Evolutionary conservation across 768 basidiomycete species (phyloP).

Genomic region (Rhizopogon salebrosus): DNA sequence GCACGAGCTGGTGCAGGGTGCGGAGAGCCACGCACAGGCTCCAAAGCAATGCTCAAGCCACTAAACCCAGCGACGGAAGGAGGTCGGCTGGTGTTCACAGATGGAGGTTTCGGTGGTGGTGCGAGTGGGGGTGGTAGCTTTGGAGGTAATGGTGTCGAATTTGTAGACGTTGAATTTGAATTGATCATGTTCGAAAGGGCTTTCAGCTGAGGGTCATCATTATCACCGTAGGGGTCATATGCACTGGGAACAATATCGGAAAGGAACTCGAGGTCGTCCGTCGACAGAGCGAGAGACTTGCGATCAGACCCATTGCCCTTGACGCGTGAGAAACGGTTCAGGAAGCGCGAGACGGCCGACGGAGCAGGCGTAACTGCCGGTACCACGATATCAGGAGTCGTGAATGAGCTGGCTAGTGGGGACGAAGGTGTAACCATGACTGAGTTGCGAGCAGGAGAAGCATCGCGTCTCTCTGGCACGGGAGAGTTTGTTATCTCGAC

Average conservation of each 20-base stretch:
- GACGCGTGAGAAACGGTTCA: slow-evolving; percentile 65
- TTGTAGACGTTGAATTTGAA: slow-evolving; percentile 21
- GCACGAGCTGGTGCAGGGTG: slow-evolving; percentile 4
- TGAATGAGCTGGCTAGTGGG: slow-evolving; percentile 1
- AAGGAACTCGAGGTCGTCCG: slow-evolving; percentile 80
- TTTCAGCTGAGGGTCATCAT: slow-evolving; percentile 29
- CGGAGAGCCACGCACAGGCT: not conserved
- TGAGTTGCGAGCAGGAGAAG: slow-evolving; percentile 12
- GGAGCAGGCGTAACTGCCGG: slow-evolving; percentile 26
- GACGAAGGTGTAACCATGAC: slow-evolving; percentile 1
- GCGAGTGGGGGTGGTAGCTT: slow-evolving; percentile 44
- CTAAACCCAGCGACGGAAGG: slow-evolving; percentile 6
- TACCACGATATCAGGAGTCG: slow-evolving; percentile 3
- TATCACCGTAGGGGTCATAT: slow-evolving; percentile 33
- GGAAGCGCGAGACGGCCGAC: slow-evolving; percentile 80
- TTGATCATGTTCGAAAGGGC: slow-evolving; percentile 38
- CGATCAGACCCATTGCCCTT: slow-evolving; percentile 31
- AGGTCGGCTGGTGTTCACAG: slow-evolving; percentile 9
- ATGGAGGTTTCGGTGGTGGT: slow-evolving; percentile 27
- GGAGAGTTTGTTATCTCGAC: slow-evolving; percentile 19
- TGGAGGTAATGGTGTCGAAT: slow-evolving; percentile 32
- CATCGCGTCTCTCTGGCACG: slow-evolving; percentile 6
- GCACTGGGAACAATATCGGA: slow-evolving; percentile 60
- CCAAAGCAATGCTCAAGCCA: not conserved
- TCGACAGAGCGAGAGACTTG: slow-evolving; percentile 65